Evolutionary conservation across 371 early-diverging fungal genomes (phyloP), one percentile per base, ranked within the genome.

Genomic region (Syncephalastrum contaminatum): DNA sequence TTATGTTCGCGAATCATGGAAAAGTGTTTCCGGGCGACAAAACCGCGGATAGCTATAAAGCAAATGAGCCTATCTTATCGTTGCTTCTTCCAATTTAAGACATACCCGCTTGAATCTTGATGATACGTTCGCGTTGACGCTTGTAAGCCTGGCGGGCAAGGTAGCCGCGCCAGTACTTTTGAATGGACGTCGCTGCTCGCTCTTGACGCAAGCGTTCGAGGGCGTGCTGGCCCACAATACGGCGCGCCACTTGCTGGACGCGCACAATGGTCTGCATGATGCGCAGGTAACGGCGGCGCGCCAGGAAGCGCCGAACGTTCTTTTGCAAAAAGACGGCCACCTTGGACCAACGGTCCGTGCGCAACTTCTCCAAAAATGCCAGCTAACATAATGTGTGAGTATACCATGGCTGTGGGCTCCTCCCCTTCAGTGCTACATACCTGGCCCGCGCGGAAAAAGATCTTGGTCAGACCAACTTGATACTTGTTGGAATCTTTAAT

Each of bases 361-460:
- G 86, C 41, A 90, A 66, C 64, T 95, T 95, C 66, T 97, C 98
- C 70, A 98, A 77, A 55, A 81, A 87, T 10, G 98, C 98, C 53
- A 98, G 80, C 84, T 74, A 57, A 27, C 12, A 41, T 10, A 30
- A 2, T 30, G 0, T 30, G 36, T 30, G 36, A 30, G 36, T 12
- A 43, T 13, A 30, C 20, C 3, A 39, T 21, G 4, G 25, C 20
- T 12, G 36, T 1, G 41, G 18, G 3, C 46, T 7, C n/a, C n/a
- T n/a, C n/a, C n/a, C n/a, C n/a, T n/a, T n/a, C n/a, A n/a, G n/a
- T n/a, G n/a, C 14, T 7, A 27, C 20, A 53, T 64, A 70, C 71
- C 66, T 72, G 92, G 43, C 99, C 99, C 18, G 99, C 93, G 15
- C 97, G 90, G 90, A 99, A 98, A 73, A 99, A 99, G 47, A 99